Percentiles rank a stretch among this genome's conserved stretches.
These are phyloP conservation scores for Lignosus rhinocerotis DNA, from an alignment of 1,284 basidiomycete species.

Conservation along the genomic window DNA sequence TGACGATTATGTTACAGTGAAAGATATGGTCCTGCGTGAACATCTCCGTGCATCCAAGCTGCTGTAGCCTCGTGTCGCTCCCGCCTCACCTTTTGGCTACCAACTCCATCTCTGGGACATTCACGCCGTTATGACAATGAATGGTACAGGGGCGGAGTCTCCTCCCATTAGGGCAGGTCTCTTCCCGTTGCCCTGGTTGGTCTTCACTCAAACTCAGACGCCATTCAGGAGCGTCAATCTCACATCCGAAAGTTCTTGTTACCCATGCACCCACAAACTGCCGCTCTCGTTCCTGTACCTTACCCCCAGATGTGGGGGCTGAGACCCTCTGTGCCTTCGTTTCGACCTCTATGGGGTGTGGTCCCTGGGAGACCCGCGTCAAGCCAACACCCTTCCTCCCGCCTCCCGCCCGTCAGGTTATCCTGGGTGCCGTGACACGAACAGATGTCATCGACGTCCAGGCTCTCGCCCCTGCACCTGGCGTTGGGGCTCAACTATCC, in stretches of 20 bases:
- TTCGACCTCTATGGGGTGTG: neutral
- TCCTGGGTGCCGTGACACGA: neutral
- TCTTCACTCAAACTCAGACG: neutral
- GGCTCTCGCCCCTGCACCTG: neutral
- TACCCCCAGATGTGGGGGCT: neutral
- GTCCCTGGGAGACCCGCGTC: neutral
- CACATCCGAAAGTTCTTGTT: neutral
- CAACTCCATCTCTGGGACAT: neutral
- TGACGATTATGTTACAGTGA: constrained; percentile 40
- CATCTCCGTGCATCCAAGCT: constrained; percentile 45
- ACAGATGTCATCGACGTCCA: neutral
- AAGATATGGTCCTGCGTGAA: constrained; percentile 71
- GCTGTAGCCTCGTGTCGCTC: constrained; percentile 8
- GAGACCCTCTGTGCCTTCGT: neutral
- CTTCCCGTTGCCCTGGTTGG: neutral
- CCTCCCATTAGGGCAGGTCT: neutral
- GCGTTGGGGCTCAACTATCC: neutral
- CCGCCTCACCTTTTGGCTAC: neutral
- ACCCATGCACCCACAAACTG: constrained; percentile 6
- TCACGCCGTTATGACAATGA: neutral
- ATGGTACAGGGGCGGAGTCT: neutral
- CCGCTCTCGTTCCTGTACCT: constrained; percentile 9
- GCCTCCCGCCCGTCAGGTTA: neutral
- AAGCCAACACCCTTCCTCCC: neutral
- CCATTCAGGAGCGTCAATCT: neutral